phyloP scores from a whole-genome alignment of 225 moss, liverwort and hornwort species.

The Anthoceros angustus region DNA sequence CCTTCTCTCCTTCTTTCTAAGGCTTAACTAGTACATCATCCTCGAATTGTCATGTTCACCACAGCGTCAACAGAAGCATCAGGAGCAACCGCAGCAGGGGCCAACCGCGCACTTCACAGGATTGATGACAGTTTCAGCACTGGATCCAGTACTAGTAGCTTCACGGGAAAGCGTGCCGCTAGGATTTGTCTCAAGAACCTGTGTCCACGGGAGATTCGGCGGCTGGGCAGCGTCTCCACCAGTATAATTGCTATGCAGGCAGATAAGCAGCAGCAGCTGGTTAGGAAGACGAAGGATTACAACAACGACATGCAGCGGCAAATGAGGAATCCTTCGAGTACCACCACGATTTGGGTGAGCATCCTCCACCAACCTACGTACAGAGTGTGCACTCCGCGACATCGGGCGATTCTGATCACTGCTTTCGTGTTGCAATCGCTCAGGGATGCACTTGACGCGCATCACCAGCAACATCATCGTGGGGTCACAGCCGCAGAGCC shows the following conservation, averaged over 20 bases:
- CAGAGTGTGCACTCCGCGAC: too few species aligned
- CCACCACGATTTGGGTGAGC: too few species aligned
- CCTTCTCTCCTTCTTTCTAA: too few species aligned
- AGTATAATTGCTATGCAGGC: background rate
- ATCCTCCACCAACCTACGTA: too few species aligned
- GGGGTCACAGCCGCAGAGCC: background rate
- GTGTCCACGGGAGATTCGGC: too few species aligned
- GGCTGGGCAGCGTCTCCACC: background rate
- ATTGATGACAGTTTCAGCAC: background rate
- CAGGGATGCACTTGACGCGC: conserved; percentile 6
- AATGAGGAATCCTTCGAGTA: background rate
- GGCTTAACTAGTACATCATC: too few species aligned
- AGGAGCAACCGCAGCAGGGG: too few species aligned
- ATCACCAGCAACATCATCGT: conserved; percentile 1
- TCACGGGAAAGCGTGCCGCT: background rate
- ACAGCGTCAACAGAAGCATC: too few species aligned
- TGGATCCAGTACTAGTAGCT: background rate
- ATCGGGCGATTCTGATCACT: too few species aligned
- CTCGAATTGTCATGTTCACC: too few species aligned
- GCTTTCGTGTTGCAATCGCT: too few species aligned
- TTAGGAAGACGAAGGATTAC: background rate
- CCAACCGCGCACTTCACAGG: too few species aligned
- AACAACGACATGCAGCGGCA: conserved; percentile 1
- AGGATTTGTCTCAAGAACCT: background rate
- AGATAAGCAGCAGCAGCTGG: background rate